A percentile compares a stretch with the other conserved stretches of the same genome.
Conservation (phyloP, 176 grass and related monocot genomes). For the Juncus inflexus region DNA sequence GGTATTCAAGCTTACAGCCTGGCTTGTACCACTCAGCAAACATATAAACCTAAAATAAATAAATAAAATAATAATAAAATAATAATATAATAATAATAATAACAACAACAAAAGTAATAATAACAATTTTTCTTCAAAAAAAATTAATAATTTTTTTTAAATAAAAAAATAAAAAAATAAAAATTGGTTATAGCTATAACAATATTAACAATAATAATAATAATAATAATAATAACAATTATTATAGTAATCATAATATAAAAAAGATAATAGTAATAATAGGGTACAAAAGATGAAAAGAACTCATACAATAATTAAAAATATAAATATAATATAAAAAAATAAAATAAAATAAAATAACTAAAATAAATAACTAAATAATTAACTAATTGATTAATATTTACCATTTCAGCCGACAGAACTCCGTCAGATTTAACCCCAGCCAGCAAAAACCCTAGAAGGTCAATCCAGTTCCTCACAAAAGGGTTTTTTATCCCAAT, state of each 20-base stretch:
- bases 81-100: not conserved
- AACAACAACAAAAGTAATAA: too few relatives aligned
- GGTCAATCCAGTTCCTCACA: constrained; percentile 86
- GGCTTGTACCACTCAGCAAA: constrained; percentile 99
- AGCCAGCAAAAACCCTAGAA: constrained; percentile 91
- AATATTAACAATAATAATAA: too few relatives aligned
- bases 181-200: too few relatives aligned
- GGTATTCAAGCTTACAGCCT: constrained; percentile 86
- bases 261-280: too few relatives aligned
- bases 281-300: too few relatives aligned
- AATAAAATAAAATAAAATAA: constrained; percentile 21
- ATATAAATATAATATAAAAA: not conserved
- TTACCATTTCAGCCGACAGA: constrained; percentile 94
- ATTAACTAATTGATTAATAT: not conserved
- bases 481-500: constrained; percentile 73
- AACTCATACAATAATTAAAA: too few relatives aligned
- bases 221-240: too few relatives aligned
- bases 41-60: constrained; percentile 81
- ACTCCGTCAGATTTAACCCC: constrained; percentile 88
- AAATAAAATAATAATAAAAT: constrained; percentile 37
- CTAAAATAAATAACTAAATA: constrained; percentile 13
- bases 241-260: too few relatives aligned
- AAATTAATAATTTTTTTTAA: too few relatives aligned
- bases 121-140: too few relatives aligned
- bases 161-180: too few relatives aligned